Percentiles rank a stretch among this genome's conserved stretches.
phyloP scores from a whole-genome alignment of 805 yeast genomes.

The Cyberlindnera subsufficiens region DNA sequence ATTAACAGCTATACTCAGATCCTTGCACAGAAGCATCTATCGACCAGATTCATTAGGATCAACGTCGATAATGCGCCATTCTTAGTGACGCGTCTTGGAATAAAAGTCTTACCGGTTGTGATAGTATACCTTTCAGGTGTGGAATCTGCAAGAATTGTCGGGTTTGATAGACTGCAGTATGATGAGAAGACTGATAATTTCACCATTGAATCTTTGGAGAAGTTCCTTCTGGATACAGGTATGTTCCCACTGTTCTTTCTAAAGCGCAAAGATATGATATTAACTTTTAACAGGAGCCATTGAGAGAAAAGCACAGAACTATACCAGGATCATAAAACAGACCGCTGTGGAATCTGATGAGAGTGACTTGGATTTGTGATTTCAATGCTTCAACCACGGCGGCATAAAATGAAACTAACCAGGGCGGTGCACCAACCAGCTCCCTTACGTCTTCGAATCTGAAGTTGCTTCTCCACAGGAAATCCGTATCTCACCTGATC shows the following conservation, averaged over 20 bases:
- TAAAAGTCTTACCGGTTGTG: constrained; percentile 70
- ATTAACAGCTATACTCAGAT: constrained; percentile 6
- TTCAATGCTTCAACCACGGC: background rate
- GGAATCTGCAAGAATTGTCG: constrained; percentile 57
- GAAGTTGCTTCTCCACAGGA: no score
- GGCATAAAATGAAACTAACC: background rate
- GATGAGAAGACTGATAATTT: constrained; percentile 40
- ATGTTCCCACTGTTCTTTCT: background rate
- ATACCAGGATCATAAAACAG: constrained; percentile 15
- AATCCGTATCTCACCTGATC: no score
- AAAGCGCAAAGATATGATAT: background rate
- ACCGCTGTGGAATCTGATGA: constrained; percentile 26
- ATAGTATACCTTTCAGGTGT: constrained; percentile 53
- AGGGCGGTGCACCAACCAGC: no score
- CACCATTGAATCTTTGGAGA: constrained; percentile 43
- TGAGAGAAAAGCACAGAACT: constrained; percentile 28
- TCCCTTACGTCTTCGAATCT: no score
- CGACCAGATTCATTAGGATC: constrained; percentile 46
- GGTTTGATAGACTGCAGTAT: constrained; percentile 56
- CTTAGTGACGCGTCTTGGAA: constrained; percentile 52
- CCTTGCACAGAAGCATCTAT: constrained; percentile 54
- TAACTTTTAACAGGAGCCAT: constrained; percentile 23
- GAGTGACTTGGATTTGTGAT: constrained; percentile 31
- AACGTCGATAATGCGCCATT: constrained; percentile 68
- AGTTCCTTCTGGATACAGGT: constrained; percentile 26